These are phyloP conservation scores for Erodium maritimum DNA, from an alignment of 345 rosid species.

Conservation along the genomic window DNA sequence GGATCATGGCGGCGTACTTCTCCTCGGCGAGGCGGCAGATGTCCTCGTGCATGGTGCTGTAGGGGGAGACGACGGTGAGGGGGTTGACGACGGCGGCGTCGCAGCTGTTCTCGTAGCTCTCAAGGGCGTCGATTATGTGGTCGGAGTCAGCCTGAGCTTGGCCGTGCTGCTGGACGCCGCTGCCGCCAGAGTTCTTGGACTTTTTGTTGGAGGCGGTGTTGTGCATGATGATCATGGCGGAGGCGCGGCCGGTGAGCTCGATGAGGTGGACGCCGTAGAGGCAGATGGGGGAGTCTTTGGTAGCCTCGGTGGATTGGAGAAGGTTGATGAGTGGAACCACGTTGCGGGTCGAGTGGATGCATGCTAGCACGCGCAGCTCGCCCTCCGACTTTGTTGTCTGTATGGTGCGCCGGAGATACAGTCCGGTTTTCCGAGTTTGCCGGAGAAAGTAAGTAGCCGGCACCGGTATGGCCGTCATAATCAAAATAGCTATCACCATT, in stretches of 20 bases:
- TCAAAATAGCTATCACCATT: constrained; percentile 22
- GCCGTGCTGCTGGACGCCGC: constrained; percentile 6
- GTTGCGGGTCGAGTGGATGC: constrained; percentile 24
- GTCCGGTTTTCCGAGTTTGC: constrained; percentile 20
- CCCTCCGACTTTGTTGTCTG: constrained; percentile 19
- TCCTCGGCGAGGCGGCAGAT: constrained; percentile 49
- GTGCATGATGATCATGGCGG: constrained; percentile 48
- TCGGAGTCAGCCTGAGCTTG: constrained; percentile 18
- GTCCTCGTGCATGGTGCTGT: constrained; percentile 50
- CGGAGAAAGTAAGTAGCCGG: constrained; percentile 22
- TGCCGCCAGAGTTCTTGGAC: neutral
- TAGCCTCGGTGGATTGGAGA: constrained; percentile 31
- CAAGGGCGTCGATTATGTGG: constrained; percentile 23
- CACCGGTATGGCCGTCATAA: constrained; percentile 28
- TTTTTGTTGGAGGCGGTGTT: constrained; percentile 10
- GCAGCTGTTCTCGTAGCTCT: constrained; percentile 17
- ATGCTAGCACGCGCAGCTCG: constrained; percentile 27
- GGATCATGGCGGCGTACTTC: constrained; percentile 32
- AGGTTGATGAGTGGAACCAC: constrained; percentile 31
- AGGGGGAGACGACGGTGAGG: constrained; percentile 46
- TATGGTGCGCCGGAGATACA: constrained; percentile 21
- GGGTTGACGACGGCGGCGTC: constrained; percentile 18
- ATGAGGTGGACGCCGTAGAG: constrained; percentile 40
- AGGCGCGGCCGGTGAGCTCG: constrained; percentile 19
- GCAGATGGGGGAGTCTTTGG: constrained; percentile 22